A percentile compares a stretch with the other conserved stretches of the same genome.
Evolutionary conservation across 2,329 filamentous ascomycete genomes (phyloP).

Genomic region (Colletotrichum australisinense): DNA sequence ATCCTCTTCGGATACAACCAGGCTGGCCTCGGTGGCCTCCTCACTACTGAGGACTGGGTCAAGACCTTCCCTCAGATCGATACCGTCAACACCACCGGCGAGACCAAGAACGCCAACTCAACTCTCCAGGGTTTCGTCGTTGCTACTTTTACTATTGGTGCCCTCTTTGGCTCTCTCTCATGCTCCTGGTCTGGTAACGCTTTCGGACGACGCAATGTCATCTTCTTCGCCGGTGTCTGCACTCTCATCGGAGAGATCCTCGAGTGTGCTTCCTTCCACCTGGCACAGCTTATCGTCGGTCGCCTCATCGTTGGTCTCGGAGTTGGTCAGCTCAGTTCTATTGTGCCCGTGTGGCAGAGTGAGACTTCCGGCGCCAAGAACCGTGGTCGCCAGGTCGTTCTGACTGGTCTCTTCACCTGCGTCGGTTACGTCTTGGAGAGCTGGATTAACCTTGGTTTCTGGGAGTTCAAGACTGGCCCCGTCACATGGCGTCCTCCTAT

Average conservation of each 20-base stretch:
- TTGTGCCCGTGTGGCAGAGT: conserved; percentile 54
- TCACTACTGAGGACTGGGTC: conserved; percentile 47
- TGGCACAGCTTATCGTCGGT: conserved; percentile 56
- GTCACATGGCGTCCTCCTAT: conserved; percentile 49
- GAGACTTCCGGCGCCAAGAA: conserved; percentile 52
- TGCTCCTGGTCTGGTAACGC: conserved; percentile 49
- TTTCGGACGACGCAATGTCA: conserved; percentile 47
- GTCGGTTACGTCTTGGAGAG: conserved; percentile 49
- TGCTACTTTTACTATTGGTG: conserved; percentile 50
- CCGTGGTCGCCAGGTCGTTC: conserved; percentile 54
- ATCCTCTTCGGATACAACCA: conserved; percentile 57
- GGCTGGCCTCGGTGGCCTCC: conserved; percentile 50
- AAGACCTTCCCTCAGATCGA: conserved; percentile 52
- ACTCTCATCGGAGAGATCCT: conserved; percentile 49
- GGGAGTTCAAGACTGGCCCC: conserved; percentile 41
- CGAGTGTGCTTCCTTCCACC: conserved; percentile 47
- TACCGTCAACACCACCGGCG: conserved; percentile 47
- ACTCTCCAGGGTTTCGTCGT: conserved; percentile 52
- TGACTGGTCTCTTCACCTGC: conserved; percentile 42
- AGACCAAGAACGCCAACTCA: conserved; percentile 44
- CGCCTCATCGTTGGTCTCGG: conserved; percentile 54
- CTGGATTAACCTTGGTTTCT: conserved; percentile 60
- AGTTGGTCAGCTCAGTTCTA: conserved; percentile 51
- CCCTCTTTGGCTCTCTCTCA: conserved; percentile 48
- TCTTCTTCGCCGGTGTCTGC: conserved; percentile 45